Evolutionary conservation across 768 basidiomycete species (phyloP), one percentile per base, ranked within the genome.

Genomic region (Leccinum incarnatum): DNA sequence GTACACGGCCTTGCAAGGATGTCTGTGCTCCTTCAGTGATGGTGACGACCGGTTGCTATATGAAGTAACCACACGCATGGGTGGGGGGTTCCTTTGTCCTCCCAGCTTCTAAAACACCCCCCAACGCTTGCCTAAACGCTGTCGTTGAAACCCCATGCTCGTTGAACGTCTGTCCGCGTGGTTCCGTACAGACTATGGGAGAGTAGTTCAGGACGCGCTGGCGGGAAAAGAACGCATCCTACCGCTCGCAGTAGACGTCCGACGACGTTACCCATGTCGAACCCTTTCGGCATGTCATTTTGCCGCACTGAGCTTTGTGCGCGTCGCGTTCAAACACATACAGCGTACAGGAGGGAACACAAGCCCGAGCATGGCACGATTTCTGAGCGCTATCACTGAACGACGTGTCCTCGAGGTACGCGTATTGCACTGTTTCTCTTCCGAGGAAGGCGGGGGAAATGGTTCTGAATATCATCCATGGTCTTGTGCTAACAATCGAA

Each of bases 261-360:
- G 82, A 50, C 81, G 83, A 46, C 84, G 84, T 46, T 10, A 42
- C n/a, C 67, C 71, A 40, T 74, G 76, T 36, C 57, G 45, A 37
- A 63, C 62, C 25, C 55, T 53, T 9, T 79, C 84, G 14, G 77
- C 83, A 3, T 88, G 86, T 60, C 85, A 85, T 12, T 75, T 89
- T 48, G 85, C 86, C 9, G 82, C 83, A 3, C 63, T 88, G 62
- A 87, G 87, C 62, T 87, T 84, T 56, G 83, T 78, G 12, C 77
- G 84, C 23, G 59, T 82, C 10, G 73, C 77, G n/a, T 78, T 85
- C 21, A 62, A 63, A 11, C 53, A 68, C 19, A 40, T 51, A 40
- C 59, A 59, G 23, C 61, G 58, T 9, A 45, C 46, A 2, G 55
- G 53, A 46, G 52, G 64, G 21, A 14, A 30, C 10, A 17, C 34